phyloP scores from a whole-genome alignment of 345 rosid species.

The Syzygium grande region DNA sequence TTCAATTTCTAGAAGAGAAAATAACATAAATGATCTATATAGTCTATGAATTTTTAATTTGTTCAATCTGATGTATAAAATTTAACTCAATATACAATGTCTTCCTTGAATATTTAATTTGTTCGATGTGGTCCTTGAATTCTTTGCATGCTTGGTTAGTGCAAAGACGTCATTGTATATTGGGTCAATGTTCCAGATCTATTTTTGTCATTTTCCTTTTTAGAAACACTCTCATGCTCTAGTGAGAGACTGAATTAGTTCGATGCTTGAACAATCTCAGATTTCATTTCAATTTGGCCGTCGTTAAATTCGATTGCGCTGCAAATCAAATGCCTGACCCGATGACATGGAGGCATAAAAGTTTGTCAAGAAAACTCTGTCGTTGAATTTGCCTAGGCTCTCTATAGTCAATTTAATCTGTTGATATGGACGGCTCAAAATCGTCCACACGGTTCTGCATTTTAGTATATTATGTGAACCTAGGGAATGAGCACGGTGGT shows the following conservation, averaged over 20 bases:
- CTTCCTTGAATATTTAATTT: too few species aligned
- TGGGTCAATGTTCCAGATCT: too few species aligned
- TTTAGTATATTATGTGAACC: background rate
- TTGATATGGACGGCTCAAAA: background rate
- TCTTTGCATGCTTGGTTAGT: too few species aligned
- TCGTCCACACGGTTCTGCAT: background rate
- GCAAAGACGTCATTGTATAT: too few species aligned
- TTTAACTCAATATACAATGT: too few species aligned
- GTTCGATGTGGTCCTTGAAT: too few species aligned
- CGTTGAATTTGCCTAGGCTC: background rate
- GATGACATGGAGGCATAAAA: background rate
- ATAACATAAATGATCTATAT: too few species aligned
- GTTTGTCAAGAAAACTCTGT: background rate
- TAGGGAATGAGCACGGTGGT: background rate
- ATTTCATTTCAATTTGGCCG: background rate
- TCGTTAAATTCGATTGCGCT: fast-evolving
- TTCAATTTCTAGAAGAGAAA: background rate
- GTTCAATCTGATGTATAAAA: too few species aligned
- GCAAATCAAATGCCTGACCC: background rate
- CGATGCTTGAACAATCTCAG: too few species aligned
- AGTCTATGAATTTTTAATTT: too few species aligned
- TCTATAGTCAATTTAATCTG: background rate
- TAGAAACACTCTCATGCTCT: background rate
- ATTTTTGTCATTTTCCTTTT: too few species aligned
- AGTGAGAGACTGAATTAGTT: background rate